These are phyloP conservation scores for Sporothrix euskadiensis DNA, from an alignment of 2,329 filamentous ascomycete species.

Conservation along the genomic window DNA sequence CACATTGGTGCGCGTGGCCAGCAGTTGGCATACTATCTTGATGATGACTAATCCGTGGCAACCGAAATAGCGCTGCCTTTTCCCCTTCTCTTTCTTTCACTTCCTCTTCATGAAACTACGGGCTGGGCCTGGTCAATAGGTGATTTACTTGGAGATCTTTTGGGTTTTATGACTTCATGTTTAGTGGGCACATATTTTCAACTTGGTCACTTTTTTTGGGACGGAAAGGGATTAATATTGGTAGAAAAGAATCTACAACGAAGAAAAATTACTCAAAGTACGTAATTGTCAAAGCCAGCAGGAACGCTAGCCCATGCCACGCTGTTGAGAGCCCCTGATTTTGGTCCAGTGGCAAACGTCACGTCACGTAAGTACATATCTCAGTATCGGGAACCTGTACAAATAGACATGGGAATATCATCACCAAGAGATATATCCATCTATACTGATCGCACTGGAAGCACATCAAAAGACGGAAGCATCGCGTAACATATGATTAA, in stretches of 20 bases:
- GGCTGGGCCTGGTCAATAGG: background rate
- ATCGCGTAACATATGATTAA: background rate
- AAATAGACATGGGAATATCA: background rate
- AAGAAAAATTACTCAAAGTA: background rate
- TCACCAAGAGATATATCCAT: background rate
- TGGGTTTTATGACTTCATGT: background rate
- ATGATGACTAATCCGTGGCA: background rate
- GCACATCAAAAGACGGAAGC: background rate
- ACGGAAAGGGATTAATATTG: background rate
- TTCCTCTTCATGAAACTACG: too few species aligned
- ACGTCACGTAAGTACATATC: background rate
- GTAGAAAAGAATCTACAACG: background rate
- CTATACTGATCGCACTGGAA: background rate
- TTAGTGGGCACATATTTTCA: background rate
- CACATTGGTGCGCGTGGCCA: slow-evolving; percentile 28
- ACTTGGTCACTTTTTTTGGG: background rate
- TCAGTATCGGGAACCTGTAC: background rate
- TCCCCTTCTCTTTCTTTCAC: background rate
- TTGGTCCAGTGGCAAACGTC: background rate
- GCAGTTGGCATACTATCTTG: slow-evolving; percentile 27
- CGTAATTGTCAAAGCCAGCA: background rate
- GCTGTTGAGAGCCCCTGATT: background rate
- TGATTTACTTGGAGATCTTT: background rate
- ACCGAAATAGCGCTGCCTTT: background rate
- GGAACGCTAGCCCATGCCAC: background rate